These are phyloP conservation scores for Lobosporangium transversale DNA, from an alignment of 192 early-diverging fungal species.

Conservation along the genomic window DNA sequence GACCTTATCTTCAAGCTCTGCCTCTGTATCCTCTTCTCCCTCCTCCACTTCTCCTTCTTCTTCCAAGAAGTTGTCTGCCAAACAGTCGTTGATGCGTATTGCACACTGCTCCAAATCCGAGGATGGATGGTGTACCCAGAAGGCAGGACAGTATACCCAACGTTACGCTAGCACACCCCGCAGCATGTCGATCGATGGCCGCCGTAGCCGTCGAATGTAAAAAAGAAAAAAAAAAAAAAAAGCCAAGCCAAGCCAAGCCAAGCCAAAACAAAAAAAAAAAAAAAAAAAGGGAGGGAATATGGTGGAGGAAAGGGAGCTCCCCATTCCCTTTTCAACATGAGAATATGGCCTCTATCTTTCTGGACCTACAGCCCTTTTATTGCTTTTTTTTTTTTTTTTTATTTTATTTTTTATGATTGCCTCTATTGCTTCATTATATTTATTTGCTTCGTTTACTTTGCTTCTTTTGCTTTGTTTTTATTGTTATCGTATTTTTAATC, in stretches of 20 bases:
- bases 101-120: slow-evolving; percentile 23
- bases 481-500: too few relatives aligned
- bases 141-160: slow-evolving; percentile 37
- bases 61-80: slow-evolving; percentile 21
- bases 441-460: too few relatives aligned
- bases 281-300: too few relatives aligned
- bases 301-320: too few relatives aligned
- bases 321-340: too few relatives aligned
- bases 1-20: not conserved
- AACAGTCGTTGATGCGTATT: slow-evolving; percentile 42
- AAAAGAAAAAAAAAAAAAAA: not conserved
- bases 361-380: not conserved
- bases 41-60: not conserved
- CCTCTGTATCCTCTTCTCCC: not conserved
- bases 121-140: slow-evolving; percentile 37
- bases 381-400: too few relatives aligned
- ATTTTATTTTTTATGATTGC: too few relatives aligned
- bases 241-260: too few relatives aligned
- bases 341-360: not conserved
- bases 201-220: slow-evolving; percentile 33
- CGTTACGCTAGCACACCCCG: slow-evolving; percentile 26
- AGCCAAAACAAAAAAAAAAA: too few relatives aligned
- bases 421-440: too few relatives aligned
- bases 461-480: too few relatives aligned
- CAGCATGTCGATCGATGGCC: slow-evolving; percentile 22